Base-by-base conservation (phyloP, 805 yeast species). In the Wickerhamomyces mucosus region DNA sequence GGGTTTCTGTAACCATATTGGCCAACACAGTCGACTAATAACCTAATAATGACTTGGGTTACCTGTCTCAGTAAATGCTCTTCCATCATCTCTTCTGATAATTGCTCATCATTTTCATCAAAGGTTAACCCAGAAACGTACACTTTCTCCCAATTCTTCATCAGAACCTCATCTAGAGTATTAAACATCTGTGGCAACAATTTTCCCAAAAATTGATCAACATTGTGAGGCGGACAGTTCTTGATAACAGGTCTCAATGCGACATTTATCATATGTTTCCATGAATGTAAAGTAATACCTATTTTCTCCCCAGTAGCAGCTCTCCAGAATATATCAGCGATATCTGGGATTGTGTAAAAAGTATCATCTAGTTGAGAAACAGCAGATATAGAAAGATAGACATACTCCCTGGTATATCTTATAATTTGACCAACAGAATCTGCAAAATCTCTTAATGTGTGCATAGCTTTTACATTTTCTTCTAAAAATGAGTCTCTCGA, bases 1-100 rank as follows among this genome's bases (percentile, higher is more conserved):
- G 49, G 43, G 43, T 42, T 39, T 48, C 55, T 38, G 46, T 41
- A 48, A 31, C 82, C 70, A 32, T 72, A 68, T 53, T 88, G 96
- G 2, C 95, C 94, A 20, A 82, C 81, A 29, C 86, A 64, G 51
- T 89, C 97, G 56, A 88, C 83, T 40, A 92, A 57, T 48, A 88
- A 66, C 37, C 96, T 65, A 33, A 80, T 95, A 9, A 84, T 84
- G 4, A 94, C 88, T 2, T 94, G 94, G 0, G 97, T 88, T 24
- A 92, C 68, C 53, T 92, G 97, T 43, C 98, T 67, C 37, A 89
- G 61, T 64, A 89, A 69, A 55, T 89, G 95, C 52, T 92, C 98
- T 44, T 89, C 96, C 82, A 92, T 79, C 94, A 92, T 92, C 51
- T 92, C 98, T 43, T 88, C 96, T n/a, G 92, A 78, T 47, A 89